Conservation (phyloP, 176 grass and related monocot species). For the Carex scoparia region DNA sequence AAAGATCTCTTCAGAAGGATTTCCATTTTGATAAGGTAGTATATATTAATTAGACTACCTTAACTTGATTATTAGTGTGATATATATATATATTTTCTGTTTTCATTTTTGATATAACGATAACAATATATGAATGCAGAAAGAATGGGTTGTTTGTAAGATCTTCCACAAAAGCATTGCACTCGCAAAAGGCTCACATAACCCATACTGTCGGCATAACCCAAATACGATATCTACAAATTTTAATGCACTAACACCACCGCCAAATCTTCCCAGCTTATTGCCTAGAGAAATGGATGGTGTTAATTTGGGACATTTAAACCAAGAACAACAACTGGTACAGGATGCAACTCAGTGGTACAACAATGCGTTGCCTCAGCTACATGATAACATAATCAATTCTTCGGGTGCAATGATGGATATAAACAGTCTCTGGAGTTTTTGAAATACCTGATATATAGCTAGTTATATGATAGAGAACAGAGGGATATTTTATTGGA, state of each 20-base stretch:
- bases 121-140: conserved; percentile 21
- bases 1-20: conserved; percentile 11
- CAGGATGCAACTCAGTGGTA: neutral
- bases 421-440: neutral
- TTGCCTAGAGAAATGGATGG: neutral
- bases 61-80: neutral
- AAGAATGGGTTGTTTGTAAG: conserved; percentile 52
- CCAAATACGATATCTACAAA: neutral
- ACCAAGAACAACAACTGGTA: neutral
- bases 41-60: neutral
- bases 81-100: neutral
- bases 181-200: conserved; percentile 20
- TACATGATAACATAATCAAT: neutral
- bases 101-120: neutral
- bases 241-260: neutral
- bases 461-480: neutral
- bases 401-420: neutral
- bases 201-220: neutral
- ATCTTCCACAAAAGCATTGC: conserved; percentile 49
- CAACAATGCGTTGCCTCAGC: neutral
- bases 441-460: neutral
- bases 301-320: neutral
- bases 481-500: neutral
- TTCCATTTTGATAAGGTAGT: neutral
- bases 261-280: neutral